Evolutionary conservation across 2,329 filamentous ascomycete species (phyloP).

Genomic region (Alternaria viburni): DNA sequence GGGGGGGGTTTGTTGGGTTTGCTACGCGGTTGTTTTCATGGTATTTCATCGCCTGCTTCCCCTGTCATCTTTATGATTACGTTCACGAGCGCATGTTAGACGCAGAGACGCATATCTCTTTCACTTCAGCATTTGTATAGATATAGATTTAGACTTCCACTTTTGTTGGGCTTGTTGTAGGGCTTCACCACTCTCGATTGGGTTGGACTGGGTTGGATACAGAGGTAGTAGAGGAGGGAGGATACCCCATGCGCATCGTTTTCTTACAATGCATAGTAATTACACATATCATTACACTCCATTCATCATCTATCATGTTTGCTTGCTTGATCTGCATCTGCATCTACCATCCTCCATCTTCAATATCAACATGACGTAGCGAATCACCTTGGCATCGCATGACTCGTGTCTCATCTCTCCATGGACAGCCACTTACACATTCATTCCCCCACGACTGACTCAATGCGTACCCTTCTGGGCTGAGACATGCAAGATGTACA

Average conservation of each 20-base stretch:
- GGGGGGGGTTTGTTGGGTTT: neutral
- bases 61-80: neutral
- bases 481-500: rapidly evolving
- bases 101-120: neutral
- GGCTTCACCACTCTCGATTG: neutral
- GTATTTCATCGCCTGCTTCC: no score
- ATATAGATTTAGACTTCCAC: neutral
- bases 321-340: neutral
- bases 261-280: neutral
- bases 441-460: neutral
- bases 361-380: neutral
- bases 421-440: no score
- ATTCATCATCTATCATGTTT: neutral
- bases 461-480: rapidly evolving
- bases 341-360: neutral
- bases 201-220: neutral
- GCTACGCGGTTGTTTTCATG: no score
- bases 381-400: neutral
- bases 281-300: neutral
- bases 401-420: neutral
- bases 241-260: neutral
- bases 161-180: neutral
- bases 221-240: neutral
- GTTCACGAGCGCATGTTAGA: neutral
- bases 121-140: neutral